A percentile compares a stretch with the other conserved stretches of the same genome.
phyloP scores from a whole-genome alignment of 768 basidiomycete species.

The Boletus rubroflammeus region DNA sequence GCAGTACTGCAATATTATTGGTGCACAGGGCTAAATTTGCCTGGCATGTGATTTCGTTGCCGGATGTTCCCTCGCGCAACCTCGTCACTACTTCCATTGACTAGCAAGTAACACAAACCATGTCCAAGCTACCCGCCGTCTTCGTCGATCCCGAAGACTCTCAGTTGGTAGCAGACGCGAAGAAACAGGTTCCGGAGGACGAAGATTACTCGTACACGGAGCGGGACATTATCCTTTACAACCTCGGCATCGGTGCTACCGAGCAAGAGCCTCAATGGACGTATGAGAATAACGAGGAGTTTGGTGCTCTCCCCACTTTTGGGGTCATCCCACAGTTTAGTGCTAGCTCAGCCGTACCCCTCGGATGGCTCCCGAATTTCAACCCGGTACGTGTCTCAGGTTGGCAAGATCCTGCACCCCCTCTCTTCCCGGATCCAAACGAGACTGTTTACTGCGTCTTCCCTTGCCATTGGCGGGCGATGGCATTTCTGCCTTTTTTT shows the following conservation, averaged over 20 bases:
- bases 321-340: slow-evolving; percentile 91
- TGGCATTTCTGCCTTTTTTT: neutral
- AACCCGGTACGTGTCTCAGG: slow-evolving; percentile 68
- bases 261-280: slow-evolving; percentile 90
- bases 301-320: slow-evolving; percentile 86
- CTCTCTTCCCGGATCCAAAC: neutral
- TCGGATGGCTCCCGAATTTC: slow-evolving; percentile 93
- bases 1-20: too few species aligned
- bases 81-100: neutral
- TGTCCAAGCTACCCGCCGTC: slow-evolving; percentile 43
- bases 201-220: slow-evolving; percentile 76
- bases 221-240: slow-evolving; percentile 91
- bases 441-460: neutral
- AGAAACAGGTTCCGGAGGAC: slow-evolving; percentile 53
- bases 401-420: neutral
- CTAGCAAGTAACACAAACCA: slow-evolving; percentile 8
- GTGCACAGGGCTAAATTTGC: neutral
- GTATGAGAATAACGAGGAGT: slow-evolving; percentile 85
- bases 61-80: neutral
- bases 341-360: slow-evolving; percentile 58
- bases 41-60: neutral
- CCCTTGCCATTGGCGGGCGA: neutral
- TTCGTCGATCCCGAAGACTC: slow-evolving; percentile 82
- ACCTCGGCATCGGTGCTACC: slow-evolving; percentile 90
- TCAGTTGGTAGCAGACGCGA: slow-evolving; percentile 75